Evolutionary conservation across 176 grass and related monocot genomes (phyloP).

Genomic region (Secale cereale): DNA sequence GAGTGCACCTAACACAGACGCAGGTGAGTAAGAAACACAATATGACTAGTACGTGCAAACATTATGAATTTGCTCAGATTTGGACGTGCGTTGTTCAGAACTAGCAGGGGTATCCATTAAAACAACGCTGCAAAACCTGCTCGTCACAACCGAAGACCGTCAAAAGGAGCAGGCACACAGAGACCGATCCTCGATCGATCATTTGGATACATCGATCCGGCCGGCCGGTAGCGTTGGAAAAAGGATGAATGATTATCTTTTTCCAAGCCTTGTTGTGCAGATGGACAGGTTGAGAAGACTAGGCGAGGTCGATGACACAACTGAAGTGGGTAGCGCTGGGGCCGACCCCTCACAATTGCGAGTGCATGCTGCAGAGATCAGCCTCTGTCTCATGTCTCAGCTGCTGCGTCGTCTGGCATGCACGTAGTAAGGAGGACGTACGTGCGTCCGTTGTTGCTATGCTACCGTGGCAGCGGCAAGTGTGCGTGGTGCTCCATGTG

Average conservation of each 20-base stretch:
- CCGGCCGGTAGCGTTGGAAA: neutral
- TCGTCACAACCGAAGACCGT: neutral
- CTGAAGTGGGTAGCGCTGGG: constrained; percentile 41
- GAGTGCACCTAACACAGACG: neutral
- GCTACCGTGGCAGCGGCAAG: constrained; percentile 21
- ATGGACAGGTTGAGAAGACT: constrained; percentile 42
- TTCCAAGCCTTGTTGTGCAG: constrained; percentile 18
- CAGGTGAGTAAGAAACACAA: neutral
- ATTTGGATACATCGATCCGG: neutral
- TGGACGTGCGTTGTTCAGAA: too few species aligned
- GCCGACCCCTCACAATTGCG: constrained; percentile 23
- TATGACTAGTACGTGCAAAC: neutral
- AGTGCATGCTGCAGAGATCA: constrained; percentile 2
- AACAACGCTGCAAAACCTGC: neutral
- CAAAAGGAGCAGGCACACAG: neutral
- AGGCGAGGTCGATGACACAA: constrained; percentile 50
- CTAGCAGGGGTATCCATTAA: neutral
- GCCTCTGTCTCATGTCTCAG: neutral
- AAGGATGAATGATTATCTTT: constrained; percentile 21
- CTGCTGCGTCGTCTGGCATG: neutral
- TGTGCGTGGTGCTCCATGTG: neutral
- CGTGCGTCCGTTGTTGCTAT: neutral
- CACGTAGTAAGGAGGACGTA: neutral
- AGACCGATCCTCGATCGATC: neutral
- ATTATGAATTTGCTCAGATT: neutral